These are phyloP conservation scores for Erysimum pusillum DNA, from an alignment of 441 rosid species.

Conservation along the genomic window DNA sequence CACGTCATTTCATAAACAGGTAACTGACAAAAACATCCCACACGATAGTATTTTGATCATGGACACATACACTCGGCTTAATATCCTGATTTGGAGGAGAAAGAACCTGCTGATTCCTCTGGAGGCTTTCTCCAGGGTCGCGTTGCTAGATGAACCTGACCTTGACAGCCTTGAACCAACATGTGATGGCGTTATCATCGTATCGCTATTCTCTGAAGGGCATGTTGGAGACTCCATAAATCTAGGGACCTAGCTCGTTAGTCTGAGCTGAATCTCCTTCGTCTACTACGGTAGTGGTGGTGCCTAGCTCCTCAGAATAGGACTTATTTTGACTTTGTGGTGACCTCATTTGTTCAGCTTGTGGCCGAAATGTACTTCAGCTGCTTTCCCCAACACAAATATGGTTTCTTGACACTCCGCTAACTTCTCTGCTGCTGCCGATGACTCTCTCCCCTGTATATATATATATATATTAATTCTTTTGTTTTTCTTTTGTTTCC, in stretches of 20 bases:
- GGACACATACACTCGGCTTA: conserved; percentile 32
- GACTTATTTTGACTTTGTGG: conserved; percentile 51
- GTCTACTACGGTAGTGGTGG: conserved; percentile 41
- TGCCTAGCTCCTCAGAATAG: conserved; percentile 56
- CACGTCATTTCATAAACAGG: not conserved
- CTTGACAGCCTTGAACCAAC: too few relatives aligned
- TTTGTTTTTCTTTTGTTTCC: not conserved
- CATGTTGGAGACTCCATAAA: conserved; percentile 56
- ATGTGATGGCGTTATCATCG: too few relatives aligned
- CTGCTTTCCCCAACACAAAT: conserved; percentile 87
- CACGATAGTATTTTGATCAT: conserved; percentile 32
- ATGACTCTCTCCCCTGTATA: conserved; percentile 77
- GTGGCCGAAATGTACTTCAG: conserved; percentile 72
- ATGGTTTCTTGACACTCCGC: conserved; percentile 97
- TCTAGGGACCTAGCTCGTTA: conserved; percentile 38
- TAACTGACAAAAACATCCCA: conserved; percentile 25
- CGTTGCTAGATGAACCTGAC: too few relatives aligned
- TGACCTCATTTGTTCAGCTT: conserved; percentile 57
- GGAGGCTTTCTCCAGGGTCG: too few relatives aligned
- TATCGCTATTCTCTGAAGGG: not conserved
- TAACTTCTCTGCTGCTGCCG: conserved; percentile 94
- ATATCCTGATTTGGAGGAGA: conserved; percentile 60
- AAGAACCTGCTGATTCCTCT: conserved; percentile 31
- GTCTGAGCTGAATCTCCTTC: conserved; percentile 45
- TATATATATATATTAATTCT: too few relatives aligned